phyloP scores from a whole-genome alignment of 139 green algal genomes.

The Volvox reticuliferus region DNA sequence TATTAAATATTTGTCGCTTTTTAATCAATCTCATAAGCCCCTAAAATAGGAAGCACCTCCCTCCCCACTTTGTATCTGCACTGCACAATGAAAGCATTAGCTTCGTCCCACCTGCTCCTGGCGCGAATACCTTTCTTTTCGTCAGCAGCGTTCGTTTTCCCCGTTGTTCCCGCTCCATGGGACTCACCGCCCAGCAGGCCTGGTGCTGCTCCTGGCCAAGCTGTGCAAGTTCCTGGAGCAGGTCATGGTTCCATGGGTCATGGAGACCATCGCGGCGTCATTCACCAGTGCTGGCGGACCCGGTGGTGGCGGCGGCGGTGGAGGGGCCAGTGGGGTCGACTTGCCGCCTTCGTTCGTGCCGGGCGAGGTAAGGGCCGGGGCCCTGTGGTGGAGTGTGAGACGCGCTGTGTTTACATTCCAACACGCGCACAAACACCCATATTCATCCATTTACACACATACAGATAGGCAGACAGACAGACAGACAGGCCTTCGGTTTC shows the following conservation, averaged over 20 bases:
- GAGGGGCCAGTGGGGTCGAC: constrained; percentile 58
- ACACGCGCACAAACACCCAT: no score
- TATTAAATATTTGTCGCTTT: no score
- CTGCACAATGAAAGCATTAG: neutral
- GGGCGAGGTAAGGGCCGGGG: constrained; percentile 54
- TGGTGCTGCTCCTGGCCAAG: constrained; percentile 81
- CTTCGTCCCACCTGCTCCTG: neutral
- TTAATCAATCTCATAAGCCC: no score
- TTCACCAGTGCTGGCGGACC: constrained; percentile 50
- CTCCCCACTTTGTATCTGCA: neutral
- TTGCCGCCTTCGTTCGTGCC: constrained; percentile 76
- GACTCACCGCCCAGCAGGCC: constrained; percentile 47
- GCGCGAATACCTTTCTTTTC: no score
- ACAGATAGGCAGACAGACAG: no score
- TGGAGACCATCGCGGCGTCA: constrained; percentile 73
- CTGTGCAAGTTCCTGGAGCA: constrained; percentile 77
- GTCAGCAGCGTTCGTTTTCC: no score
- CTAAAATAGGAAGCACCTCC: no score
- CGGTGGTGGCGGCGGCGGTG: constrained; percentile 41
- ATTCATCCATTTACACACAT: no score
- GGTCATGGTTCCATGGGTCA: constrained; percentile 67
- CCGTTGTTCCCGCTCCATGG: no score
- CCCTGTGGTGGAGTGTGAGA: no score
- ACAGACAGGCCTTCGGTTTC: no score
- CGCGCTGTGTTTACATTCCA: no score